Evolutionary conservation across 768 basidiomycete genomes (phyloP).

Genomic region (Scleroderma citrinum): DNA sequence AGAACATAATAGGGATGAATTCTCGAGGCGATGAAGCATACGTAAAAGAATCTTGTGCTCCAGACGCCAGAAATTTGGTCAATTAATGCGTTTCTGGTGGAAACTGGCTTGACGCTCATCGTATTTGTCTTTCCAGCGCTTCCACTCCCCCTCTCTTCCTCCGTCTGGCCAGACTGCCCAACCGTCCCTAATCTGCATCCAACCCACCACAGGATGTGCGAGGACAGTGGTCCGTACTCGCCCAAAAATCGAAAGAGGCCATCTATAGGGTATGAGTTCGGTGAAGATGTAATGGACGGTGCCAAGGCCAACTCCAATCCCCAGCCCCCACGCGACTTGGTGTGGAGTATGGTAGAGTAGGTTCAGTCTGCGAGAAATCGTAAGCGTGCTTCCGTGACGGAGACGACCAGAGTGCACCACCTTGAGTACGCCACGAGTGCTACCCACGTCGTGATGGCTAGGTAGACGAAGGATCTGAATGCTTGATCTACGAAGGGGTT

Average conservation of each 20-base stretch:
- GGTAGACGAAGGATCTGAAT: constrained; percentile 43
- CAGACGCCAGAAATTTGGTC: background rate
- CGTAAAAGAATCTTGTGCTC: background rate
- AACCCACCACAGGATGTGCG: constrained; percentile 49
- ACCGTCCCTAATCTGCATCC: constrained; percentile 73
- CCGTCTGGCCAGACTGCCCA: constrained; percentile 79
- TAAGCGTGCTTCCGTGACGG: too few relatives aligned
- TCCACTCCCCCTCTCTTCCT: constrained; percentile 71
- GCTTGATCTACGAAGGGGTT: constrained; percentile 43
- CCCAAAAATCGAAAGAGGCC: constrained; percentile 52
- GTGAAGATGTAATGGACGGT: constrained; percentile 45
- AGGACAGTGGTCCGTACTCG: constrained; percentile 44
- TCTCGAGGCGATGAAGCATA: too few relatives aligned
- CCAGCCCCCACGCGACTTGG: constrained; percentile 73
- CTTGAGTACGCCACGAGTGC: constrained; percentile 72
- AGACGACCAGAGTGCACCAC: constrained; percentile 31
- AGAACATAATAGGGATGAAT: too few relatives aligned
- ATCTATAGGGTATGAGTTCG: constrained; percentile 51
- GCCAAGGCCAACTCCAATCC: constrained; percentile 56
- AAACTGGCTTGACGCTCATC: constrained; percentile 30
- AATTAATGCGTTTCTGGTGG: constrained; percentile 15
- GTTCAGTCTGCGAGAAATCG: constrained; percentile 42
- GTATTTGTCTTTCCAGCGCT: constrained; percentile 56
- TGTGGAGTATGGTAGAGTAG: constrained; percentile 68
- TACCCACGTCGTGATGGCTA: constrained; percentile 50